phyloP scores from a whole-genome alignment of 177 flowering plant genomes.

The Tripterygium wilfordii region DNA sequence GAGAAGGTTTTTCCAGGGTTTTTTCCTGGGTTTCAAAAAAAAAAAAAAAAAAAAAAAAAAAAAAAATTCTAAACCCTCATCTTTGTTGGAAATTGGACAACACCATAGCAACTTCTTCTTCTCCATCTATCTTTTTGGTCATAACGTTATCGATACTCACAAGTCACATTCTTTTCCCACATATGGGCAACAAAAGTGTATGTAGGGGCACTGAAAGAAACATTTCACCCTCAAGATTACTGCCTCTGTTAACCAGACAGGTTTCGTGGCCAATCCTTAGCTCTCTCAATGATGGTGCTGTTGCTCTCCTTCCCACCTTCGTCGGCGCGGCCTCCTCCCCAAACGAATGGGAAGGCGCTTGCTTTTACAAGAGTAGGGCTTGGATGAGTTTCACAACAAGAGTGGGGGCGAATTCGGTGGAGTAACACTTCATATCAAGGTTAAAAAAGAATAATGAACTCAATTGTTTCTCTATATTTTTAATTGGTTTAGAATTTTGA shows the following conservation, averaged over 20 bases:
- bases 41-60: too few relatives aligned
- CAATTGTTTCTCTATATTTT: too few relatives aligned
- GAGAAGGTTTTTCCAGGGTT: too few relatives aligned
- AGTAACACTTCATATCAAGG: conserved; percentile 92
- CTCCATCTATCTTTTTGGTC: neutral
- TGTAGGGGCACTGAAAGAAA: conserved; percentile 27
- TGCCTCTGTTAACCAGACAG: conserved; percentile 68
- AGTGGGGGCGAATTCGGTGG: conserved; percentile 73
- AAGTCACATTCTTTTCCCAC: too few relatives aligned
- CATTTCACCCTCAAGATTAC: conserved; percentile 58
- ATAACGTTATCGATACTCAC: neutral
- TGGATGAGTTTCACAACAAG: conserved; percentile 86
- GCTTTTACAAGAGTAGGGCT: conserved; percentile 73
- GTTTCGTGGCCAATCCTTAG: conserved; percentile 78
- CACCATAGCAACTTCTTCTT: neutral
- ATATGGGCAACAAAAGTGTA: neutral
- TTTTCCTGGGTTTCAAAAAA: too few relatives aligned
- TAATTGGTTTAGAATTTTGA: too few relatives aligned
- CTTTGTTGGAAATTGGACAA: too few relatives aligned
- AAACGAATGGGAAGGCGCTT: conserved; percentile 90
- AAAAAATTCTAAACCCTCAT: too few relatives aligned
- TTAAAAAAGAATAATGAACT: conserved; percentile 7
- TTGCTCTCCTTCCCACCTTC: conserved; percentile 72
- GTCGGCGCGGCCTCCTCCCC: conserved; percentile 63
- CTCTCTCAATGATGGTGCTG: conserved; percentile 45